Conservation (phyloP, 306 rosid species). For the Castanea sativa region DNA sequence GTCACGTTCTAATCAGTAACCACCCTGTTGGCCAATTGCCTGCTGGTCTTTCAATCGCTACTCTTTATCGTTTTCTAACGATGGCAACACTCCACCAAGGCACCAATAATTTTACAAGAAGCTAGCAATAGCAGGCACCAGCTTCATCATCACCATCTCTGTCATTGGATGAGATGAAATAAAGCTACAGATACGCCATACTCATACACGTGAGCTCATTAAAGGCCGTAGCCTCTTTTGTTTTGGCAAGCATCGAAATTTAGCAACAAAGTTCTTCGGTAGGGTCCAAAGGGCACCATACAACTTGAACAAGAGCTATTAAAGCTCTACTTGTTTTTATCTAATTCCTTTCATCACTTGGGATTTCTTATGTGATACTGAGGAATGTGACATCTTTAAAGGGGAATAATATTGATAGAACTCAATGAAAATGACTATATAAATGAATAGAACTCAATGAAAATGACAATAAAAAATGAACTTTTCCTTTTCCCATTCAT, state of each 20-base stretch:
- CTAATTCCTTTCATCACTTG: not conserved
- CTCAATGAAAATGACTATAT: constrained; percentile 28
- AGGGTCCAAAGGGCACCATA: not conserved
- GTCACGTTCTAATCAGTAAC: too few relatives aligned
- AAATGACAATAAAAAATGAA: constrained; percentile 14
- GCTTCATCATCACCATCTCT: not conserved
- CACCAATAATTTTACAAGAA: not conserved
- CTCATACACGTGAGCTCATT: not conserved
- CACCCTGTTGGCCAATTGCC: too few relatives aligned
- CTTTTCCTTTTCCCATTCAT: not conserved
- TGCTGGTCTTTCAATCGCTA: not conserved
- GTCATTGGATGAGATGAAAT: not conserved
- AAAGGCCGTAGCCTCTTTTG: not conserved
- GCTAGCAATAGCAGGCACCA: not conserved
- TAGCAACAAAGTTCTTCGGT: not conserved
- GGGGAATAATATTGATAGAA: constrained; percentile 1
- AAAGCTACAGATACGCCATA: not conserved
- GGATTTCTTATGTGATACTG: not conserved
- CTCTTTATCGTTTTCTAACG: not conserved
- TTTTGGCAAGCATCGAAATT: not conserved
- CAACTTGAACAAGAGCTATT: constrained; percentile 4
- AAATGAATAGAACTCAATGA: constrained; percentile 17
- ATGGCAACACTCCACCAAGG: not conserved
- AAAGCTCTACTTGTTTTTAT: constrained; percentile 8
- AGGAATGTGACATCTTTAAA: not conserved